phyloP scores from a whole-genome alignment of 2,329 filamentous ascomycete species.

The Paracoccidioides brasiliensis region DNA sequence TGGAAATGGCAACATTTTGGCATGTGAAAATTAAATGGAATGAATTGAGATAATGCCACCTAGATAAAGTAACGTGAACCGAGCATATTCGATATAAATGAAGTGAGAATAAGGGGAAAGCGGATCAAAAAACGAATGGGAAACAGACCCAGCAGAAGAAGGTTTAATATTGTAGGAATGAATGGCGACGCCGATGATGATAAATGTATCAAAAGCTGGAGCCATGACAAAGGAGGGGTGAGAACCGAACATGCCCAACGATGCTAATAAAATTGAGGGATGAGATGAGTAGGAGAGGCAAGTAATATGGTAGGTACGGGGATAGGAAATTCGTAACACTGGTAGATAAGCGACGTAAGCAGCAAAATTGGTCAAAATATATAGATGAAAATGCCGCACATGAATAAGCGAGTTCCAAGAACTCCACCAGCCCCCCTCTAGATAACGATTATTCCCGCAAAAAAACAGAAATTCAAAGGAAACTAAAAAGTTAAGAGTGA shows the following conservation, averaged over 20 bases:
- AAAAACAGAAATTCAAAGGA: neutral
- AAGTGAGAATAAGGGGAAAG: too few species aligned
- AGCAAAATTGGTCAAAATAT: constrained; percentile 9
- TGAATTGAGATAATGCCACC: too few species aligned
- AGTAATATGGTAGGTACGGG: neutral
- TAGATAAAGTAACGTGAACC: too few species aligned
- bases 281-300: neutral
- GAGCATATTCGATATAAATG: too few species aligned
- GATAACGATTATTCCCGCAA: neutral
- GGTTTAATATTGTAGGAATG: too few species aligned
- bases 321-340: neutral
- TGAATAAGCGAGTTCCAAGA: neutral
- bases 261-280: neutral
- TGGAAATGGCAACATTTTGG: too few species aligned
- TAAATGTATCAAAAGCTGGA: neutral
- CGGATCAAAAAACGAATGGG: too few species aligned
- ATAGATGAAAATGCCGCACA: constrained; percentile 6
- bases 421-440: neutral
- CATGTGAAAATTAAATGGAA: too few species aligned
- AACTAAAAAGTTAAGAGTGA: neutral
- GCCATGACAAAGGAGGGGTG: neutral
- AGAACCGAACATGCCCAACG: constrained; percentile 6
- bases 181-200: too few species aligned
- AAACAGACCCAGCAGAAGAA: too few species aligned
- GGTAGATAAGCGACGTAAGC: neutral